These are phyloP conservation scores for Yamadazyma mexicana DNA, from an alignment of 1,139 yeast species.

Conservation along the genomic window DNA sequence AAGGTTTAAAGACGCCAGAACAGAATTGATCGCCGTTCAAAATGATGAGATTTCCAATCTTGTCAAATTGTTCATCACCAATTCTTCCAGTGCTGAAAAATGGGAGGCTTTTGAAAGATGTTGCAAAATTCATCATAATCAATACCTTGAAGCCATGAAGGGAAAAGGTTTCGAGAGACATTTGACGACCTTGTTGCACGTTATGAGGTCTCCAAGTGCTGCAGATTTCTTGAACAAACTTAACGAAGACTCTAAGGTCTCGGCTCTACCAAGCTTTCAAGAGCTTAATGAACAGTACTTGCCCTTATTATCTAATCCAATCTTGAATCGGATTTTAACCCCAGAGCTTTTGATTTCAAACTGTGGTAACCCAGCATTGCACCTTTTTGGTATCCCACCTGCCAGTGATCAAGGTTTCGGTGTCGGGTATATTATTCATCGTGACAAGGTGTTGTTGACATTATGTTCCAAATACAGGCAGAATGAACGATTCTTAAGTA, in stretches of 20 bases:
- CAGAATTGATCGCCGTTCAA: constrained; percentile 68
- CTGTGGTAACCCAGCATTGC: constrained; percentile 78
- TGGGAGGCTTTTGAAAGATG: constrained; percentile 55
- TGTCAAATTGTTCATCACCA: constrained; percentile 63
- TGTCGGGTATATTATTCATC: constrained; percentile 71
- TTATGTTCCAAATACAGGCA: constrained; percentile 74
- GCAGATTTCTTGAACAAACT: constrained; percentile 43
- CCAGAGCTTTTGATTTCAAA: constrained; percentile 51
- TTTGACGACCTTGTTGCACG: constrained; percentile 59
- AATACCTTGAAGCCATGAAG: constrained; percentile 51
- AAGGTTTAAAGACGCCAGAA: constrained; percentile 63
- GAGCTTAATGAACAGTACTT: constrained; percentile 24
- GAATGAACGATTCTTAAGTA: constrained; percentile 64
- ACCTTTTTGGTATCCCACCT: constrained; percentile 74
- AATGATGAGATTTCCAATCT: constrained; percentile 51
- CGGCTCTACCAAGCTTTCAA: constrained; percentile 24
- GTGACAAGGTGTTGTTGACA: constrained; percentile 58
- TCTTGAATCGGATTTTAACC: constrained; percentile 38
- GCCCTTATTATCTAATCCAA: constrained; percentile 63
- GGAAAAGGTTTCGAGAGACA: constrained; percentile 77
- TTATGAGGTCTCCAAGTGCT: constrained; percentile 31
- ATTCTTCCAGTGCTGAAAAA: constrained; percentile 42
- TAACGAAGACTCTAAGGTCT: constrained; percentile 27
- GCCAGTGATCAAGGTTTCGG: constrained; percentile 77
- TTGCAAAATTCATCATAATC: constrained; percentile 51